A percentile compares a stretch with the other conserved stretches of the same genome.
Evolutionary conservation across 2,329 filamentous ascomycete species (phyloP).

Genomic region (Lanzia echinophila): DNA sequence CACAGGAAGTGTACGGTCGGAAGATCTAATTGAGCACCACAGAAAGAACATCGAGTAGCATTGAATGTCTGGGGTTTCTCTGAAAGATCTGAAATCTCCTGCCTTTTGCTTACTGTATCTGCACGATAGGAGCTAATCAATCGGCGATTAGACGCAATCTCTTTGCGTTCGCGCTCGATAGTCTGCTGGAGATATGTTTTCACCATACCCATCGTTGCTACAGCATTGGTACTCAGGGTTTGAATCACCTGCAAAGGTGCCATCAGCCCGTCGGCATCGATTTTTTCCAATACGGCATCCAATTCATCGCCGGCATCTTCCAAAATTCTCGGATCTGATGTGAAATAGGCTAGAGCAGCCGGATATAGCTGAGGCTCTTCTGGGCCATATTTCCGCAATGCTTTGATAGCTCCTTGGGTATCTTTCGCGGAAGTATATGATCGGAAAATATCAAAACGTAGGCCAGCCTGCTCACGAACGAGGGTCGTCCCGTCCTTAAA

Average conservation of each 20-base stretch:
- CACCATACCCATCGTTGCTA: slow-evolving; percentile 96
- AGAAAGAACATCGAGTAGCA: slow-evolving; percentile 79
- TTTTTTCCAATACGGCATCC: slow-evolving; percentile 70
- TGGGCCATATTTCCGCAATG: slow-evolving; percentile 83
- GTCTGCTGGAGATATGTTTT: slow-evolving; percentile 87
- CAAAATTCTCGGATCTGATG: slow-evolving; percentile 72
- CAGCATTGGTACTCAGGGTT: slow-evolving; percentile 69
- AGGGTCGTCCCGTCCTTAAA: slow-evolving; percentile 88
- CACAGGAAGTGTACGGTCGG: slow-evolving; percentile 94
- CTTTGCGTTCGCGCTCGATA: slow-evolving; percentile 79
- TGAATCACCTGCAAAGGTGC: slow-evolving; percentile 95
- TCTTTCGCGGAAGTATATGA: slow-evolving; percentile 92
- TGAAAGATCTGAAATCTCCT: slow-evolving; percentile 70
- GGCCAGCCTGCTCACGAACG: slow-evolving; percentile 86
- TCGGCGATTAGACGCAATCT: slow-evolving; percentile 73
- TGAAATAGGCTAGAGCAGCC: slow-evolving; percentile 87
- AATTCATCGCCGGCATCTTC: slow-evolving; percentile 86
- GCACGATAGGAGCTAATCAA: slow-evolving; percentile 76
- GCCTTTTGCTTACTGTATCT: slow-evolving; percentile 74
- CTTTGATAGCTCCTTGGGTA: slow-evolving; percentile 82
- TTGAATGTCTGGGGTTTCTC: slow-evolving; percentile 85
- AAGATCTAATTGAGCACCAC: slow-evolving; percentile 66
- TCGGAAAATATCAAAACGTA: slow-evolving; percentile 92
- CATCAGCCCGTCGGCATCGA: slow-evolving; percentile 87
- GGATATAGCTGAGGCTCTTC: slow-evolving; percentile 89